A percentile compares a stretch with the other conserved stretches of the same genome.
Evolutionary conservation across 2,329 filamentous ascomycete species (phyloP).

Genomic region (Aspergillus intermedius): DNA sequence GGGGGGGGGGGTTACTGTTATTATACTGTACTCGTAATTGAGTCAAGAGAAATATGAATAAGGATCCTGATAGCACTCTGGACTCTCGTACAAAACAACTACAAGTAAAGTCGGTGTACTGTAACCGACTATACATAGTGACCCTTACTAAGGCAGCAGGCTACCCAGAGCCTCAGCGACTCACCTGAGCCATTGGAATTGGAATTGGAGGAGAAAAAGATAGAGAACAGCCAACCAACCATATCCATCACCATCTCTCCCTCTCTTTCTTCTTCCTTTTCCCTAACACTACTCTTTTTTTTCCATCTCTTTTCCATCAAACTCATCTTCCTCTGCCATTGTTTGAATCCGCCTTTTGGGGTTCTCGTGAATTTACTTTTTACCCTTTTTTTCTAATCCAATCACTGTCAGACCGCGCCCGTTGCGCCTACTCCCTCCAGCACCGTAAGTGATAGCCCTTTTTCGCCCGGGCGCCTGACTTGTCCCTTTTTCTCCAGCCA

Average conservation of each 20-base stretch:
- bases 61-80: too few relatives aligned
- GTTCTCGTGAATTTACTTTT: neutral
- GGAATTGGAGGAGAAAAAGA: neutral
- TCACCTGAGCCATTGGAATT: neutral
- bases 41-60: too few relatives aligned
- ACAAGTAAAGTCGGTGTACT: too few relatives aligned
- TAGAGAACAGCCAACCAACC: neutral
- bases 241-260: conserved; percentile 1
- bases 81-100: too few relatives aligned
- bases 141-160: too few relatives aligned
- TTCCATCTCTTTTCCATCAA: conserved; percentile 13
- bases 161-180: neutral
- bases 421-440: conserved; percentile 20
- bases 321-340: conserved; percentile 9
- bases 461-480: conserved; percentile 24
- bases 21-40: too few relatives aligned
- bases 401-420: conserved; percentile 17
- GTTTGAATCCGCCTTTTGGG: neutral
- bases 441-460: conserved; percentile 29
- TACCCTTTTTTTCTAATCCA: conserved; percentile 10
- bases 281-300: conserved; percentile 14
- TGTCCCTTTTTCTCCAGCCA: conserved; percentile 23
- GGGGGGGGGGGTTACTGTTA: too few relatives aligned
- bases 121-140: too few relatives aligned
- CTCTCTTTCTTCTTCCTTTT: conserved; percentile 11